Evolutionary conservation across 805 yeast species (phyloP).

Genomic region (Yarrowia sp.): DNA sequence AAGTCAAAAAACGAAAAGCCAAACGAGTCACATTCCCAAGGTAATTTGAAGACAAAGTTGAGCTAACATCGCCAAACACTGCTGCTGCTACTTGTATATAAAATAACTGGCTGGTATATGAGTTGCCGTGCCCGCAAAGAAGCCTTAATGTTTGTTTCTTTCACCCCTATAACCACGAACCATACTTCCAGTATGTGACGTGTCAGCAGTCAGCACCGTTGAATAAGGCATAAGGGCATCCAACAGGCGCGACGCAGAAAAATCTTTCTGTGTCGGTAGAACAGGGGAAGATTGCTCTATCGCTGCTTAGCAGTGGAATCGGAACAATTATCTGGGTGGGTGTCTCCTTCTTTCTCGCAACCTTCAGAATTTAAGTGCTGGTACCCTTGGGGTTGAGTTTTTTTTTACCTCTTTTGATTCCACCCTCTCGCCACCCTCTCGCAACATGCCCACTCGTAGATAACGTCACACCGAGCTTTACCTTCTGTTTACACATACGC

Average conservation of each 20-base stretch:
- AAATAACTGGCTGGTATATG: background rate
- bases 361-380: background rate
- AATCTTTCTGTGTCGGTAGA: too few species aligned
- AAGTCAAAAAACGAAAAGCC: background rate
- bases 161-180: too few species aligned
- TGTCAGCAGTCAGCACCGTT: too few species aligned
- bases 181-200: too few species aligned
- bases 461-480: background rate
- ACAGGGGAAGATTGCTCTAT: too few species aligned
- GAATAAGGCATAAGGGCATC: too few species aligned
- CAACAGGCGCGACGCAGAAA: too few species aligned
- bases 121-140: background rate
- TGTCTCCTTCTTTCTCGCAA: background rate
- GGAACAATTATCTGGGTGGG: background rate
- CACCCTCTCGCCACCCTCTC: constrained; percentile 11
- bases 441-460: constrained; percentile 2
- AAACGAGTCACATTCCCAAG: background rate
- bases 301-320: too few species aligned
- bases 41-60: background rate
- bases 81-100: background rate
- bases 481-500: constrained; percentile 22
- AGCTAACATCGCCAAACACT: background rate
- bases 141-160: background rate
- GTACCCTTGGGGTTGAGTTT: constrained; percentile 18
- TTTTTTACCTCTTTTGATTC: background rate